phyloP scores from a whole-genome alignment of 148 eudicot genomes.

The Dianthus caryophyllus region DNA sequence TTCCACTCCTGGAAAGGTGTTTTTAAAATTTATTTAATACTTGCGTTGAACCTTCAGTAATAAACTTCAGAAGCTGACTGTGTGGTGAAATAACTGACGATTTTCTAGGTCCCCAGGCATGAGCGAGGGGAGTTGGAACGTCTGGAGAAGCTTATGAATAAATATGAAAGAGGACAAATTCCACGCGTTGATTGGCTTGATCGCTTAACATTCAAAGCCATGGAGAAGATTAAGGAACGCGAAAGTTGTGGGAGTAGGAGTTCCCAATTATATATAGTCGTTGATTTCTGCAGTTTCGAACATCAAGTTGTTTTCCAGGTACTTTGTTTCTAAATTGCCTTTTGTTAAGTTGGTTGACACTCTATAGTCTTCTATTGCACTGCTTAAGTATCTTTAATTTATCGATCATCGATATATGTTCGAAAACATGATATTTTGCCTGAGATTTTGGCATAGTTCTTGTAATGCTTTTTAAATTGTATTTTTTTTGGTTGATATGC shows the following conservation, averaged over 20 bases:
- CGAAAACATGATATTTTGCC: not conserved
- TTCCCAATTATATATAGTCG: conserved; percentile 68
- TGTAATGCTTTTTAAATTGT: not conserved
- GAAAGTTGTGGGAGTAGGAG: conserved; percentile 69
- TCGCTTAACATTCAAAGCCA: conserved; percentile 80
- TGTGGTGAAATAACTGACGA: not conserved
- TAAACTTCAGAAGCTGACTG: conserved; percentile 10
- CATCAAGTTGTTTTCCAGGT: conserved; percentile 98
- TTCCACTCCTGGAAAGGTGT: conserved; percentile 93
- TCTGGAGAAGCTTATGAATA: conserved; percentile 88
- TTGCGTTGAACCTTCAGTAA: not conserved
- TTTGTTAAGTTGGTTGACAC: not conserved
- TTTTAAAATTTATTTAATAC: conserved; percentile 4
- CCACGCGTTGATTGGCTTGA: conserved; percentile 98
- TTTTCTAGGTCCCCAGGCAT: conserved; percentile 77
- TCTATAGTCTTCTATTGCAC: not conserved
- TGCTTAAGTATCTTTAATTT: not conserved
- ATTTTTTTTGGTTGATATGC: conserved; percentile 11
- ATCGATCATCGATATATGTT: not conserved
- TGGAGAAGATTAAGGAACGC: conserved; percentile 84
- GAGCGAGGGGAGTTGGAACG: conserved; percentile 97
- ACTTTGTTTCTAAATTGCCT: conserved; percentile 10
- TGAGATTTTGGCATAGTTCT: not conserved
- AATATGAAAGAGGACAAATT: conserved; percentile 94
- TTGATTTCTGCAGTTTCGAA: conserved; percentile 93